Base-by-base conservation (phyloP, 768 basidiomycete genomes). In the Pleurotus ostreatus region DNA sequence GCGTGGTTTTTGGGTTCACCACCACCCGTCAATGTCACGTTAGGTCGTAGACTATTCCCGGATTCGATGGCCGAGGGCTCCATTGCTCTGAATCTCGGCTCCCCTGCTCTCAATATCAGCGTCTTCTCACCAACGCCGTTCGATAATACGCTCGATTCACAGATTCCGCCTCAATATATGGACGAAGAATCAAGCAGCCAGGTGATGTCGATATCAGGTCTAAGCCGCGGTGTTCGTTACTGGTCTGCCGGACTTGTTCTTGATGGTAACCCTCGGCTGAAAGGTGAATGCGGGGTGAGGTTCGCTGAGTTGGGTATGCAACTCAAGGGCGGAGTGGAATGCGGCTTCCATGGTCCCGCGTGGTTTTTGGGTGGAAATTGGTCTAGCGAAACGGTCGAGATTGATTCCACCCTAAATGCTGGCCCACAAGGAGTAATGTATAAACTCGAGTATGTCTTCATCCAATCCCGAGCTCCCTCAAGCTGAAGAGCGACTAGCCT, bases 271-370 rank as follows among this genome's bases (percentile, higher is more conserved):
- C 58, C 78, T 39, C 74, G 73, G 58, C 59, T 88, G 40, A 70
- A 76, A 18, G 79, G 73, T 16, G 80, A 85, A 61, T 74, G 78
- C 62, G 78, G 77, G 6, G 54, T 88, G 20, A 72, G 71, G 11
- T 72, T 88, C 34, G 62, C 76, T 8, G 83, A 88, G 63, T 74
- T 88, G 23, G 78, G 82, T 3, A 64, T 82, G 45, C 75, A 79
- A 51, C 60, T 84, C 48, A 83, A 79, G 57, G 65, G 78, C 16
- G 74, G 72, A 6, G 47, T 85, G 38, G 79, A 85, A 62, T 69
- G 72, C 16, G 78, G 83, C 12, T 60, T 84, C 20, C 57, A 62
- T 13, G 82, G 84, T 18, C 59, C 74, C 37, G 70, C 70, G 5
- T 77, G 74, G 65, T 64, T 73, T 20, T 67, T 78, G 61, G 70